Conservation (phyloP, 2,329 filamentous ascomycete species). For the Ophiostoma sp. region DNA sequence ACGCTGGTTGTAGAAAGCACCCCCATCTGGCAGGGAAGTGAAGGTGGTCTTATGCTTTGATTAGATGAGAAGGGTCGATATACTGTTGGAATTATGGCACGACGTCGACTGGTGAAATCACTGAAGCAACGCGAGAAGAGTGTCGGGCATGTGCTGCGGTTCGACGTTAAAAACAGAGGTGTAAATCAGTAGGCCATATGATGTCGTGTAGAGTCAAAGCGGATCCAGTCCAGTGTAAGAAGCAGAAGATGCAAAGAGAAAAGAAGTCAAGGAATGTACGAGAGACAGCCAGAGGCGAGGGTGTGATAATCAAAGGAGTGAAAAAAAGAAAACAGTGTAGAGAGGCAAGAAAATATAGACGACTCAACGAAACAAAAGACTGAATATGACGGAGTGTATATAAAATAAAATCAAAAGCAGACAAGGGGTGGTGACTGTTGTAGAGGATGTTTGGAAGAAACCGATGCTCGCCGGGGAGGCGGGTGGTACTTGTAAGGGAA, state of each 20-base stretch:
- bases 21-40: slow-evolving; percentile 5
- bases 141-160: too few species aligned
- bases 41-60: too few species aligned
- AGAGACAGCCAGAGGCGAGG: background rate
- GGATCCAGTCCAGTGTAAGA: slow-evolving; percentile 1
- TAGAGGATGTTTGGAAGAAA: background rate
- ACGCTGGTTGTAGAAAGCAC: background rate
- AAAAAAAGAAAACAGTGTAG: background rate
- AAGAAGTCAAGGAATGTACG: background rate
- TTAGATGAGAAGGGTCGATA: too few species aligned
- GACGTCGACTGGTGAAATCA: too few species aligned
- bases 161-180: background rate
- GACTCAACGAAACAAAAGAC: background rate
- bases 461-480: background rate
- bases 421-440: background rate
- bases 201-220: background rate
- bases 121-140: background rate
- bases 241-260: background rate
- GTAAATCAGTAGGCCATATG: background rate
- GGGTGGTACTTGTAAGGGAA: slow-evolving; percentile 9
- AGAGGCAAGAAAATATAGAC: background rate
- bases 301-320: slow-evolving; percentile 4
- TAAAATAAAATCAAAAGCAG: slow-evolving; percentile 7
- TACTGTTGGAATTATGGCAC: too few species aligned
- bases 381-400: background rate